Evolutionary conservation across 768 basidiomycete genomes (phyloP), one percentile per base, ranked within the genome.

Genomic region (Leccinum rimulosum): DNA sequence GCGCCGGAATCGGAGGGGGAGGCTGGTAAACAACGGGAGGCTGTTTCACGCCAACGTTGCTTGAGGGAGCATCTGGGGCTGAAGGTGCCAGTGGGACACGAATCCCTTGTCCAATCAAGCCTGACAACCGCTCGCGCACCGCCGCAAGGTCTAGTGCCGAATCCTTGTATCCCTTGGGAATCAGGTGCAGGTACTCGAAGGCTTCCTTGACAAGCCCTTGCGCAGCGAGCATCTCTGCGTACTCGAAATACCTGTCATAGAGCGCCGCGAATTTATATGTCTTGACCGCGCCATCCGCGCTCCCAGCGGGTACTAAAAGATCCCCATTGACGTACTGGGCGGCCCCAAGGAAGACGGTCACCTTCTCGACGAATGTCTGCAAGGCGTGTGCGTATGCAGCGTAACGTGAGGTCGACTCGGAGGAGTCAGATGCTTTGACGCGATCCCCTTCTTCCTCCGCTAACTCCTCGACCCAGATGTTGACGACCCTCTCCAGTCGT

Each of bases 301-400:
- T 75, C 5, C 70, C 76, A 1, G 69, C 69, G 0, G 74, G 60
- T 1, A 72, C 65, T 2, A 73, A 69, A 38, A 98, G 79, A 61
- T 95, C 95, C 15, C 75, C 73, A 66, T 95, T 93, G 61, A 83
- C 77, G 70, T 93, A 95, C 14, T 81, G 79, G 51, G 91, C 90
- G 0, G 96, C 97, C 51, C 84, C 80, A 52, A 93, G 86, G 84
- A 99, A 98, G 45, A 97, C 86, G 1, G 95, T 87, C 25, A 98
- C 95, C 75, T 98, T 98, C 76, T 98, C 97, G 66, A 98, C 83
- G 75, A 98, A 95, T 0, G 89, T 87, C 70, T 98, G 96, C 45
- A 99, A 75, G 3, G 95, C 93, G 28, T 86, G 82, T 0, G 89
- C 92, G 62, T 93, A 91, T 0, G 88, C 86, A 1, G 91, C 86